These are phyloP conservation scores for Clonostachys chloroleuca DNA, from an alignment of 2,329 filamentous ascomycete species.

Conservation along the genomic window DNA sequence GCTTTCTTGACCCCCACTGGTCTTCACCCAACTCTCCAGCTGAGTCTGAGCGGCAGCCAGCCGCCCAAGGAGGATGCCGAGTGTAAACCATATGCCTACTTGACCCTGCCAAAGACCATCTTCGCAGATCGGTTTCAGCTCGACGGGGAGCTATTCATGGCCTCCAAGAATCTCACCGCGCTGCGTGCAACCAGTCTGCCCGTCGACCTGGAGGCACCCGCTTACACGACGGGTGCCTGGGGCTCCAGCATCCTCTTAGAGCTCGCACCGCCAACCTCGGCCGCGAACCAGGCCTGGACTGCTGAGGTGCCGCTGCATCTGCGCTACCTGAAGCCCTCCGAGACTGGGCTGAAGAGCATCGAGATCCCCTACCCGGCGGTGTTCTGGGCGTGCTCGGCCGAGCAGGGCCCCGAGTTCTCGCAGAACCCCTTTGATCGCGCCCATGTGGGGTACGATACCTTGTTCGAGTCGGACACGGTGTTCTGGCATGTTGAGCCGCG, in stretches of 20 bases:
- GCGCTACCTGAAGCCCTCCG: constrained; percentile 68
- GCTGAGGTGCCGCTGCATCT: constrained; percentile 78
- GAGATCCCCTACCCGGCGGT: constrained; percentile 76
- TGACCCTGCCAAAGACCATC: constrained; percentile 75
- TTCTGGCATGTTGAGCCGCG: constrained; percentile 74
- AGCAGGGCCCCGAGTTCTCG: constrained; percentile 61
- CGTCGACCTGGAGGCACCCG: constrained; percentile 86
- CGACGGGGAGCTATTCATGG: constrained; percentile 68
- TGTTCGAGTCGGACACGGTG: constrained; percentile 74
- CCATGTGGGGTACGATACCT: constrained; percentile 79
- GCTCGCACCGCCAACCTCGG: constrained; percentile 49
- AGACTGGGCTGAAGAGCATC: constrained; percentile 46
- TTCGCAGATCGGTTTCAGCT: constrained; percentile 91
- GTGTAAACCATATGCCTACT: constrained; percentile 73
- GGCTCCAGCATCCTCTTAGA: constrained; percentile 76
- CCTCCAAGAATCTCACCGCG: constrained; percentile 73
- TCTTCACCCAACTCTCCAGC: constrained; percentile 75
- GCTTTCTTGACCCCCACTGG: constrained; percentile 69
- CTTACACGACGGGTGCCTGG: constrained; percentile 74
- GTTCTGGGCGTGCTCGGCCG: constrained; percentile 83
- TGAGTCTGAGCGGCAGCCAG: constrained; percentile 53
- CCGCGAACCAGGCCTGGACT: constrained; percentile 47
- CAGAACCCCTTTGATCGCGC: constrained; percentile 80
- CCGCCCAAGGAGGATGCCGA: constrained; percentile 42
- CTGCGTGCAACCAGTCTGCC: constrained; percentile 45